These are phyloP conservation scores for Rhododendron williamsianum DNA, from an alignment of 148 eudicot genomes.

Conservation along the genomic window DNA sequence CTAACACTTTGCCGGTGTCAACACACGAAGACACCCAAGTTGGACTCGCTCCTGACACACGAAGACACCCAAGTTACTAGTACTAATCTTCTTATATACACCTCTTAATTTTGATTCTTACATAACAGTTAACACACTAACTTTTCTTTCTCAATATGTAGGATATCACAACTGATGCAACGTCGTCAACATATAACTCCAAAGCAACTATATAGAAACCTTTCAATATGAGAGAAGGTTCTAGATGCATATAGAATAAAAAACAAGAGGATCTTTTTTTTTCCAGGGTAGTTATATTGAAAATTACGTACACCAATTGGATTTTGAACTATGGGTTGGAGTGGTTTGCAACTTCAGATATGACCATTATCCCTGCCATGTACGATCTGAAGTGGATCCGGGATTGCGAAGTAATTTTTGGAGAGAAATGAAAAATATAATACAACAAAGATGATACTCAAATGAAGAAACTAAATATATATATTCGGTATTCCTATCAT, in stretches of 20 bases:
- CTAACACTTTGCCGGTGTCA: background rate
- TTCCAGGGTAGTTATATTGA: background rate
- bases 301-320: background rate
- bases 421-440: background rate
- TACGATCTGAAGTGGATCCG: background rate
- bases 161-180: background rate
- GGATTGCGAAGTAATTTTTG: background rate
- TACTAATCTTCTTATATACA: background rate
- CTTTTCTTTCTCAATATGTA: background rate
- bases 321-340: background rate
- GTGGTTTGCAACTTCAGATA: background rate
- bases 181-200: background rate
- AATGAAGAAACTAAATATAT: background rate
- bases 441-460: background rate
- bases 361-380: background rate
- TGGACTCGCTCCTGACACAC: background rate
- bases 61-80: background rate
- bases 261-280: background rate
- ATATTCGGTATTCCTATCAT: background rate
- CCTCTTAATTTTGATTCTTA: background rate
- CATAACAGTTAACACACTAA: background rate
- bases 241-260: background rate
- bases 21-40: background rate
- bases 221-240: background rate
- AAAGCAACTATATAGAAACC: background rate